Evolutionary conservation across 2,329 filamentous ascomycete genomes (phyloP).

Genomic region (Coniochaeta sp.): DNA sequence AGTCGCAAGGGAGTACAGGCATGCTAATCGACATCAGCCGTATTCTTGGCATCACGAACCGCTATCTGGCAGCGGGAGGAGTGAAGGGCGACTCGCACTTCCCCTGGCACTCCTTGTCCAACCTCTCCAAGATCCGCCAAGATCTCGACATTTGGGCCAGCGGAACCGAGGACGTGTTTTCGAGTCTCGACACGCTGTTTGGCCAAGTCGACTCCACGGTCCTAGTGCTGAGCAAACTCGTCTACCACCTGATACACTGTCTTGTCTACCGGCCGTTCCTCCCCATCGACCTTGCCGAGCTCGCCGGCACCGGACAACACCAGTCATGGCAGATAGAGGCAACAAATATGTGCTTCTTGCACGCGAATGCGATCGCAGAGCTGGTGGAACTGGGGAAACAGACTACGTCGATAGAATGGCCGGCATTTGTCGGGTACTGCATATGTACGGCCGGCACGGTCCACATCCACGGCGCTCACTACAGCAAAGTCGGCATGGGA

Average conservation of each 20-base stretch:
- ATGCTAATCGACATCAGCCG: slow-evolving; percentile 81
- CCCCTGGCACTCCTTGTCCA: slow-evolving; percentile 82
- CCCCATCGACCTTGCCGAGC: slow-evolving; percentile 74
- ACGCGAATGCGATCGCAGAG: slow-evolving; percentile 82
- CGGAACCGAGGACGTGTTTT: slow-evolving; percentile 72
- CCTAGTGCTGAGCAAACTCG: slow-evolving; percentile 74
- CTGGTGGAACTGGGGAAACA: slow-evolving; percentile 72
- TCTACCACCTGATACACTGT: slow-evolving; percentile 83
- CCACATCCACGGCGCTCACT: slow-evolving; percentile 79
- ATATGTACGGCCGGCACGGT: slow-evolving; percentile 82
- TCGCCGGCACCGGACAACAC: slow-evolving; percentile 73
- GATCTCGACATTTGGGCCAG: slow-evolving; percentile 81
- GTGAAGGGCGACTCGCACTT: slow-evolving; percentile 88
- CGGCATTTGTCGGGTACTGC: slow-evolving; percentile 79
- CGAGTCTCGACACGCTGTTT: slow-evolving; percentile 67
- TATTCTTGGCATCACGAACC: slow-evolving; percentile 75
- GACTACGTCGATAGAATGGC: slow-evolving; percentile 72
- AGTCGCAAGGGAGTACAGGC: slow-evolving; percentile 66
- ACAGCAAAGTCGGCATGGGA: slow-evolving; percentile 45
- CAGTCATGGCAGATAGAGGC: slow-evolving; percentile 92
- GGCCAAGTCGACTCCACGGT: slow-evolving; percentile 72
- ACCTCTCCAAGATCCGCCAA: slow-evolving; percentile 76
- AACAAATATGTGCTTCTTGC: slow-evolving; percentile 77
- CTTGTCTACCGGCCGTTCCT: slow-evolving; percentile 82
- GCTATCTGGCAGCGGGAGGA: slow-evolving; percentile 76